Base-by-base conservation (phyloP, 2,329 filamentous ascomycete species). In the Botryotinia globosa region DNA sequence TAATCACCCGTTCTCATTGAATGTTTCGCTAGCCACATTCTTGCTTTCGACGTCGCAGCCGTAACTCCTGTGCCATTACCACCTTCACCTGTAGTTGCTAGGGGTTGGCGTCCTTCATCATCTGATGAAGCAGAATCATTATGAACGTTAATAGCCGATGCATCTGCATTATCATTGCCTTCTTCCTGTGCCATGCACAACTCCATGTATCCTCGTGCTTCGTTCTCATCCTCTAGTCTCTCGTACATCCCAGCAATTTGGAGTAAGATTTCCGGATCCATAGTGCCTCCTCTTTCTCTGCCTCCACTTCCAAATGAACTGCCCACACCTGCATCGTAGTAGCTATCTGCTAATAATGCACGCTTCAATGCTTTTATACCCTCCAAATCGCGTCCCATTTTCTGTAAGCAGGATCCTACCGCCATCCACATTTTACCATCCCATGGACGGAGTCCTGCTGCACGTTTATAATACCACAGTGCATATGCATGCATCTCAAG, bases 361-460 rank as follows among this genome's bases (percentile, higher is more conserved):
- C 96, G 91, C 81, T 99, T 99, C 78, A 97, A 89, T 0, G 96
- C 94, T 79, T 97, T 96, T 82, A 99, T 98, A 44, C 94, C 95
- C 77, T 98, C 94, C n/a, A 90, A 87, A 68, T 93, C 86, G 71
- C 94, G 90, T 69, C 91, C 91, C 87, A 98, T 97, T 80, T 94
- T 95, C 74, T 95, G 92, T 75, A 97, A 90, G 80, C 95, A 98
- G 48, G 92, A 92, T 16, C 93, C 96, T 8, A 99, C 94, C 0
- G 96, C 96, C 85, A 96, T 92, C 96, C 96, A 99, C 93, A 99
- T 97, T 82, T 98, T 98, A 0, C 94, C 93, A 78, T 99, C 96
- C 86, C 95, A 98, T 0, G 95, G 94, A n/a, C 94, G 90, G 2
- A 99, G 85, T 0, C 94, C 93, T 0, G 95, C 95, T 0, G 96